Conservation (phyloP, 2,329 filamentous ascomycete genomes). For the Clonostachys chloroleuca region DNA sequence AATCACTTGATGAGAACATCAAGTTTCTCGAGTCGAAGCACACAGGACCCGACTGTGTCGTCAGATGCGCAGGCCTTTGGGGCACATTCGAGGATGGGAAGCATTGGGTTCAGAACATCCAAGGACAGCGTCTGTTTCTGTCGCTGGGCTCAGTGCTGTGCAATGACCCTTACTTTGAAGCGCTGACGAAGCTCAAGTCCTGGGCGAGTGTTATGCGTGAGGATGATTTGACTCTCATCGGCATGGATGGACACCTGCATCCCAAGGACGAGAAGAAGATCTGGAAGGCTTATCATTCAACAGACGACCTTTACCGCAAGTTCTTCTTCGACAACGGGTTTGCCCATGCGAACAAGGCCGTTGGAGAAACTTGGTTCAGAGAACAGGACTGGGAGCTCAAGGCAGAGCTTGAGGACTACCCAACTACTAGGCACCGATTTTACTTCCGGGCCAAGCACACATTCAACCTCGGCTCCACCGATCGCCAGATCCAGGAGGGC, state of each 20-base stretch:
- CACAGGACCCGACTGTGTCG: constrained; percentile 11
- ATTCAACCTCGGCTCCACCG: constrained; percentile 15
- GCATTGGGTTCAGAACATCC: constrained; percentile 18
- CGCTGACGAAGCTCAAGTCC: constrained; percentile 23
- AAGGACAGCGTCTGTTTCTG: constrained; percentile 27
- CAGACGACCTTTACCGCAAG: constrained; percentile 21
- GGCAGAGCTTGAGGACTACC: constrained; percentile 23
- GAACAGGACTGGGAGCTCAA: constrained; percentile 29
- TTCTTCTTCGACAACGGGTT: constrained; percentile 37
- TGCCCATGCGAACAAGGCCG: constrained; percentile 25
- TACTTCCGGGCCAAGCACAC: constrained; percentile 28
- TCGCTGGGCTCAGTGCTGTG: constrained; percentile 35
- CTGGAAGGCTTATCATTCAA: constrained; percentile 32
- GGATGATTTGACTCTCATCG: constrained; percentile 27
- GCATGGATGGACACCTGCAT: constrained; percentile 33
- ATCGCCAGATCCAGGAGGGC: constrained; percentile 17
- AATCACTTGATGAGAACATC: constrained; percentile 26
- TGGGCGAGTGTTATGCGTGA: constrained; percentile 28
- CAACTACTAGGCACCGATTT: constrained; percentile 30
- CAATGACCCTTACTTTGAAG: constrained; percentile 30
- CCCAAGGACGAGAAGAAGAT: constrained; percentile 25
- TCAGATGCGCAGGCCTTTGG: constrained; percentile 30
- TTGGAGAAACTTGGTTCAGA: constrained; percentile 23
- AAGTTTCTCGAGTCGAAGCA: constrained; percentile 21
- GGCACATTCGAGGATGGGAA: constrained; percentile 30